Base-by-base conservation (phyloP, 495 filamentous ascomycete species). In the Penicillium turbatum region DNA sequence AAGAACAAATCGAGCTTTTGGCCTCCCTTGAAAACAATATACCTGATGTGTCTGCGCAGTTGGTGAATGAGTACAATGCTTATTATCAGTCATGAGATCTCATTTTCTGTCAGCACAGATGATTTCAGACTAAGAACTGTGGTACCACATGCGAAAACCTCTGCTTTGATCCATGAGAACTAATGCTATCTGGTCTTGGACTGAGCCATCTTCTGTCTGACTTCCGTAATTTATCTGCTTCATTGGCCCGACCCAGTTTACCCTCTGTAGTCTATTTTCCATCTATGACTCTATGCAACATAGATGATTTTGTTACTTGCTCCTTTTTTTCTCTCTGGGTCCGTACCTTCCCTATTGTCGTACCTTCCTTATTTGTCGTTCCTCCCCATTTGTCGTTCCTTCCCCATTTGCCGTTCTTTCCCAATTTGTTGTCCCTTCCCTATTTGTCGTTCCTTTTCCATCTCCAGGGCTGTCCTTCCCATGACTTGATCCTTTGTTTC, bases 1-100 rank as follows among this genome's bases (percentile, higher is more conserved):
- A 86, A 61, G 83, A 88, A 64, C 86, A 89, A 66, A 67, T 83
- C 37, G 83, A 89, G 70, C 68, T 90, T 46, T 83, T 88, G 82
- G 74, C 79, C 29, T 78, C 80, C 34, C 66, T 88, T 21, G 84
- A 86, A 57, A 76, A 80, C 29, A 75, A 86, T 56, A 85, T 86
- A 21, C 74, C 74, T 2, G 74, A 77, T 54, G 74, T 77, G 3
- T 75, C 74, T 16, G 62, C 68, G 1, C 69, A 75, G 38, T 57
- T 74, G 44, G 75, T 84, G 63, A 77, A 68, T 24, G 82, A 85
- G 51, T 84, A 85, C 51, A 76, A 83, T 54, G 78, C 76, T 15
- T 84, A 81, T 49, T 76, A 87, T 57, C 82, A 78, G 59, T 69
- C 71, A 44, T 74, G 48, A 68, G n/a, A 1, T 15, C 9, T 26